Evolutionary conservation across 495 filamentous ascomycete genomes (phyloP), one percentile per base, ranked within the genome.

Genomic region (Friedmanniomyces endolithicus): DNA sequence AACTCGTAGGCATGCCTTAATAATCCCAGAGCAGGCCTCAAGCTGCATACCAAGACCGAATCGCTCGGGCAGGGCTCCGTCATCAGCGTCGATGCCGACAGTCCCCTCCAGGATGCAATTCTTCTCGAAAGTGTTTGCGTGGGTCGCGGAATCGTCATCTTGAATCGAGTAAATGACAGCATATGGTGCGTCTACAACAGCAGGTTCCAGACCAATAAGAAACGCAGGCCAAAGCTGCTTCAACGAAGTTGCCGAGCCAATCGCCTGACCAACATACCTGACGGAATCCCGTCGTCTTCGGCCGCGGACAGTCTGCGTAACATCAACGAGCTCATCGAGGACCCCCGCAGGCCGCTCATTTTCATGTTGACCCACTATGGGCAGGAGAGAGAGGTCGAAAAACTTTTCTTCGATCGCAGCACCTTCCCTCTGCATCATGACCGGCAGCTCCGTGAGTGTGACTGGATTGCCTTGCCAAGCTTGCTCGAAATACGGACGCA

Each of bases 371-470:
- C 80, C 81, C n/a, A 84, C 71, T 20, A 85, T 63, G 14, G 81
- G 81, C 11, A 83, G 77, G 37, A 84, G 74, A 0, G 76, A 76
- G 78, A 79, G 82, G 52, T 78, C 78, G 64, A 82, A 85, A 60
- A 78, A 83, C 0, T 77, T 76, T 62, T 87, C 83, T 65, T 87
- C 83, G 6, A 81, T 55, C 33, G 31, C 17, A 41, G 71, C 79
- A 1, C 72, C 76, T 43, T 78, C 70, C n/a, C 83, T 71, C 37
- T 71, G 71, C 20, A 85, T 67, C 58, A 83, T 81, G 3, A 86
- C 67, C 45, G 74, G 72, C 60, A 85, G 80, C 59, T 85, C 80
- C 55, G 85, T 75, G 48, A 85, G 84, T 78, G 83, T 82, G 4
- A 76, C 84, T 2, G 80, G 76, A 61, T 82, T 74, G 3, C 82